Evolutionary conservation across 2,329 filamentous ascomycete species (phyloP).

Genomic region (Colletotrichum echinochloae): DNA sequence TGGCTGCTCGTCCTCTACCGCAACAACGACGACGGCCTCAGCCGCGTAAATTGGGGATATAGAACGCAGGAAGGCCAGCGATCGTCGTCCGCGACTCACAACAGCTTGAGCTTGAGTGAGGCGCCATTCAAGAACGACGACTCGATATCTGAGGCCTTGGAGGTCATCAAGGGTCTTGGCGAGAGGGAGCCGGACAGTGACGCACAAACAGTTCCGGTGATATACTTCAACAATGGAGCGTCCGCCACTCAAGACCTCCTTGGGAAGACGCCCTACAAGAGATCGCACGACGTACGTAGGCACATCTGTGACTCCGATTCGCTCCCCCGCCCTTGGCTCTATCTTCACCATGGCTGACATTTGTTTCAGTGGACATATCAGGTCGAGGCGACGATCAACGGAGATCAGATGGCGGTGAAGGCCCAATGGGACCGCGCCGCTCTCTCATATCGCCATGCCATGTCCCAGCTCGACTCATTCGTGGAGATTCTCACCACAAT

Average conservation of each 20-base stretch:
- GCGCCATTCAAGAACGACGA: conserved; percentile 39
- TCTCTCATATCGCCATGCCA: conserved; percentile 39
- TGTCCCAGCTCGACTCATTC: conserved; percentile 42
- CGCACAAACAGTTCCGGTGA: conserved; percentile 24
- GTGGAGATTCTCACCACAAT: conserved; percentile 41
- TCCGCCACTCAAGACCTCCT: conserved; percentile 12
- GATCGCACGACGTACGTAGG: conserved; percentile 34
- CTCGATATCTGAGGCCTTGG: conserved; percentile 34
- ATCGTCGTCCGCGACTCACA: conserved; percentile 19
- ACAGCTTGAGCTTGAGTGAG: conserved; percentile 33
- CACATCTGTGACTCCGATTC: neutral
- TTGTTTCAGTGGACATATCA: conserved; percentile 44
- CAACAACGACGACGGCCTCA: conserved; percentile 41
- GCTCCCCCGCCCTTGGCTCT: neutral
- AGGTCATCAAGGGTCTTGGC: conserved; percentile 31
- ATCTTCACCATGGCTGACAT: conserved; percentile 16
- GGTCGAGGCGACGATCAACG: conserved; percentile 38
- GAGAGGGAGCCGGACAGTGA: conserved; percentile 4
- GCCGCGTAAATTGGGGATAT: conserved; percentile 40
- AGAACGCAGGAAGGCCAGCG: conserved; percentile 24
- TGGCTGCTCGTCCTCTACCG: conserved; percentile 44
- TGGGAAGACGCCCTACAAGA: conserved; percentile 33
- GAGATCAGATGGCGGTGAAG: conserved; percentile 36
- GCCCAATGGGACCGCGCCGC: conserved; percentile 42
- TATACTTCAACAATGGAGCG: conserved; percentile 41